Evolutionary conservation across 164 flowering plant genomes (phyloP), one percentile per base, ranked within the genome.

Genomic region (Dillenia suffruticosa): DNA sequence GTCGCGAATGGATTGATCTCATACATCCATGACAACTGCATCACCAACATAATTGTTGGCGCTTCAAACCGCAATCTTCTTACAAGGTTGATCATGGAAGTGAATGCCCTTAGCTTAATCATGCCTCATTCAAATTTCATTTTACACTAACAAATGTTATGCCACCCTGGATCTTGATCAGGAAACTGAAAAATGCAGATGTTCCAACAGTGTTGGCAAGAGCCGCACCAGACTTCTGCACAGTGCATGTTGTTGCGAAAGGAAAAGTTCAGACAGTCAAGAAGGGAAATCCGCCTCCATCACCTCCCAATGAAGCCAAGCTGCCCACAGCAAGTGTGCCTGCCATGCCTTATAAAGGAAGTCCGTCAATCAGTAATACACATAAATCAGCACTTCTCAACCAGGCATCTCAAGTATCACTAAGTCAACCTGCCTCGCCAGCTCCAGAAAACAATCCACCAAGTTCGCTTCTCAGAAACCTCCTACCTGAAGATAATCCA

Each of bases 41-140:
- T 84, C 43, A 62, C 64, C 64, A 73, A 68, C 53, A 59, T 84
- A 12, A 81, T 84, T 40, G 74, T 80, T 56, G 89, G 89, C 6
- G 80, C 82, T 57, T 80, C 84, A 44, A 61, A 45, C 47, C 71
- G 77, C 40, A 76, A 66, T 62, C 58, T 65, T 50, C 26, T 84
- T n/a, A 66, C 67, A 40, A 79, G 82, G 85, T 84, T 32, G 40
- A 7, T 5, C 40, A 32, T 6, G 40, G 40, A 32, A 32, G 40
- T 5, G 40, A 32, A 32, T 32, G 40, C 5, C 40, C 40, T 32
- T 32, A 4, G 7, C 40, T 32, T 6, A 32, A 32, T 32, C 40
- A 32, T 32, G 40, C 40, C 40, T 32, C 40, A 32, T 32, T 32
- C 40, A 32, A 32, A 32, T 6, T 32, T 32, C 40, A 32, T 32